Base-by-base conservation (phyloP, 2,329 filamentous ascomycete genomes). In the Xylariomycetidae sp. region DNA sequence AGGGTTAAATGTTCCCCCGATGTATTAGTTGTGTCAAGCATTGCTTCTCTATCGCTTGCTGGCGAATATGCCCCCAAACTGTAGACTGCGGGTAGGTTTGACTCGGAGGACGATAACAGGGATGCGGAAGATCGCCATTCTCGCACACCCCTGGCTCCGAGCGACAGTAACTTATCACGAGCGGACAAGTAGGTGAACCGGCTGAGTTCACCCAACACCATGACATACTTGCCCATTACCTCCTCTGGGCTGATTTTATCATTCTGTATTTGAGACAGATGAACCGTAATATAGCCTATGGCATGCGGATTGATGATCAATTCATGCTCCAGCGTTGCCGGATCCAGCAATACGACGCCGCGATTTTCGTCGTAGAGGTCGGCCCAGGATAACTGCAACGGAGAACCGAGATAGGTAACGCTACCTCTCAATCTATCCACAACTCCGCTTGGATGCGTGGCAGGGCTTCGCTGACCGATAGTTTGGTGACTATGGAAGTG, bases 401-500 rank as follows among this genome's bases (percentile, higher is more conserved):
- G 56, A 7, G 54, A 42, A 14, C 56, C 56, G 11, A 58, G 36
- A 26, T 58, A 58, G 1, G 49, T 53, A 19, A 58, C 27, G 23
- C 52, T 56, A 14, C 56, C 56, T 14, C 34, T 39, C 6, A 48
- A 39, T 15, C 29, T 32, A 27, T 34, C 31, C 12, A 29, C 26
- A 20, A 28, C 14, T 13, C 20, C 11, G n/a, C n/a, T n/a, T 12
- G 23, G 15, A n/a, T 40, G 15, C 23, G 30, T 12, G 5, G 37
- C 25, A 13, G 38, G n/a, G 15, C 22, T 34, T 26, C 8, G 20
- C n/a, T 52, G 55, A 18, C 49, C 13, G 13, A 58, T 56, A 10
- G 47, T 51, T 35, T 58, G 56, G 28, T 54, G 51, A 22, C 45
- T 52, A 38, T 58, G 54, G 25, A 58, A 58, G 30, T 58, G 55